Conservation (phyloP, 495 filamentous ascomycete genomes). For the Talaromyces adpressus region DNA sequence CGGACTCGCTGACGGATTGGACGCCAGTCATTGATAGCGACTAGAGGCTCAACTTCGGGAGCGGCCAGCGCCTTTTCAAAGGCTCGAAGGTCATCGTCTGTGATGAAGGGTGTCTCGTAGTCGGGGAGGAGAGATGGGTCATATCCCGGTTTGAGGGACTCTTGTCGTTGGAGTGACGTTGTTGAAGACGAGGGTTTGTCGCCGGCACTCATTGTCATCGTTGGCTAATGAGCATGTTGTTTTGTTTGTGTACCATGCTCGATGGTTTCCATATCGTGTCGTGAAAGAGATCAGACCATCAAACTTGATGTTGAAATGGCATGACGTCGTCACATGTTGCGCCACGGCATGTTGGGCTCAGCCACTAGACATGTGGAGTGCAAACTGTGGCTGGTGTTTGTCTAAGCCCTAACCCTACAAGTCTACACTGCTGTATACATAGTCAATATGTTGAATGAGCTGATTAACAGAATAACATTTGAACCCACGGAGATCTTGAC, state of each 20-base stretch:
- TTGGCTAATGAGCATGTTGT: not conserved
- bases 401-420: not conserved
- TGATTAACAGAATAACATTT: not conserved
- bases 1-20: slow-evolving; percentile 64
- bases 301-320: not conserved
- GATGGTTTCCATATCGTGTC: not conserved
- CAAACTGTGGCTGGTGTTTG: not conserved
- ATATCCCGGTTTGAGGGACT: slow-evolving; percentile 14
- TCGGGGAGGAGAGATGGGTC: slow-evolving; percentile 51
- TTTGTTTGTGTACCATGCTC: not conserved
- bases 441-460: not conserved
- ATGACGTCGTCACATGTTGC: not conserved
- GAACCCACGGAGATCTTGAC: not conserved
- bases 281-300: not conserved
- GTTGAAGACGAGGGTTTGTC: slow-evolving; percentile 10
- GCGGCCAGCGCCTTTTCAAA: slow-evolving; percentile 46
- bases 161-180: not conserved
- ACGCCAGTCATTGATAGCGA: slow-evolving; percentile 79
- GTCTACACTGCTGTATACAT: not conserved
- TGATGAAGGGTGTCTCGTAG: slow-evolving; percentile 58
- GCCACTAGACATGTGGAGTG: not conserved
- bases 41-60: slow-evolving; percentile 44
- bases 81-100: slow-evolving; percentile 40
- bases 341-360: not conserved
- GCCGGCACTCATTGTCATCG: slow-evolving; percentile 24